Evolutionary conservation across 75 land plant genomes (phyloP), one percentile per base, ranked within the genome.

Genomic region (Pinus taeda): DNA sequence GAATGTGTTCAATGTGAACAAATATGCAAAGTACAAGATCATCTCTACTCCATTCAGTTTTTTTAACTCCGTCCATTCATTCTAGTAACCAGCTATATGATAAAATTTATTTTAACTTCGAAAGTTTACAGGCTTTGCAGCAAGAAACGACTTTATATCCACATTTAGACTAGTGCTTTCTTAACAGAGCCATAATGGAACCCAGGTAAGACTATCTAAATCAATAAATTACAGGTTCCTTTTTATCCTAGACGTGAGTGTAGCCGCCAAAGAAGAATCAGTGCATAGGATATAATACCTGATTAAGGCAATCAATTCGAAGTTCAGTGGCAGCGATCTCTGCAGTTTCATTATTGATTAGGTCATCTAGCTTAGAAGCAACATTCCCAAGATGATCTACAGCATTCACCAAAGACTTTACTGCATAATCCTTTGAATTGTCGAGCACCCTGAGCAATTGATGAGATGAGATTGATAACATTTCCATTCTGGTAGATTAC

Each of bases 371-470:
- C 72, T 84, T 81, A 55, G 61, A 80, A 22, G 88, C 88, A 57
- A 84, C 88, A 71, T 87, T 86, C 11, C 88, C 88, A 70, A 86
- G 39, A 77, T 86, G 88, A 66, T 86, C 88, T 67, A 86, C 87
- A 74, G 88, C 83, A 86, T 86, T 86, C 37, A 86, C 88, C 73
- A 86, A 59, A 30, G 88, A 87, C 79, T 86, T 85, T 22, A 85
- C 83, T 3, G 88, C 77, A 45, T 86, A 86, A 58, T 86, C 87
- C 87, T 86, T 86, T 39, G 85, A 66, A 77, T 77, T 86, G 61
- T 84, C 88, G 26, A 86, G 66, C 59, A 86, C 87, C 53, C 88
- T 86, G 83, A n/a, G 49, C 53, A 69, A 12, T 4, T 11, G 42
- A 8, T 45, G 21, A 69, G 72, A 18, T 42, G 72, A 45, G 3